A percentile compares a stretch with the other conserved stretches of the same genome.
phyloP scores from a whole-genome alignment of 2,329 filamentous ascomycete genomes.

The Biscogniauxia mediterranea region DNA sequence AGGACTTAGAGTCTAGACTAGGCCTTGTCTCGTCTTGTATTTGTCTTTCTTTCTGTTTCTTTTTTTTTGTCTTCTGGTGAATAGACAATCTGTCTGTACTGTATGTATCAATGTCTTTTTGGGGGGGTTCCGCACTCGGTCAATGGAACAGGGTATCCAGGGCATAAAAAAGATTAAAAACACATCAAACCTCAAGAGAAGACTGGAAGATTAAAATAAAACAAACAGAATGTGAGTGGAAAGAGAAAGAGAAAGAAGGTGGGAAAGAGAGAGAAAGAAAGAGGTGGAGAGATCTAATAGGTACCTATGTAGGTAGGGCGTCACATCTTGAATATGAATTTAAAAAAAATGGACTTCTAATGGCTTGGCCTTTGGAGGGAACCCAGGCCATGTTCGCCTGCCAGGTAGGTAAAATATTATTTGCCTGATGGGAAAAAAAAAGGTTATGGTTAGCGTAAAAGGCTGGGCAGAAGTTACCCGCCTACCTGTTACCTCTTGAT shows the following conservation, averaged over 20 bases:
- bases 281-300: background rate
- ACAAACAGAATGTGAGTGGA: no score
- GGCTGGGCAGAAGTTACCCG: background rate
- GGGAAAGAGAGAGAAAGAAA: constrained; percentile 1
- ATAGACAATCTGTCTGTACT: no score
- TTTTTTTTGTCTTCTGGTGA: no score
- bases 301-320: background rate
- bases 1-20: background rate
- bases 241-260: background rate
- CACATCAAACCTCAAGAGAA: constrained; percentile 3
- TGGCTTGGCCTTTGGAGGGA: background rate
- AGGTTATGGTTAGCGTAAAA: background rate
- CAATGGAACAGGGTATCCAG: background rate
- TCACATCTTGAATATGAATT: constrained; percentile 10
- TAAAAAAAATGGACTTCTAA: background rate
- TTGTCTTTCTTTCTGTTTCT: no score
- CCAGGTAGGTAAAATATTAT: background rate
- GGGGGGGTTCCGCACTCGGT: background rate
- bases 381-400: background rate
- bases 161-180: background rate
- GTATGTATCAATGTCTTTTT: background rate
- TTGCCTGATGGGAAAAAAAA: background rate
- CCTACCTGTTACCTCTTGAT: background rate
- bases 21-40: background rate
- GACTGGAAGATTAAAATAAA: no score